Conservation (phyloP, 306 rosid genomes). For the Vigna unguiculata region DNA sequence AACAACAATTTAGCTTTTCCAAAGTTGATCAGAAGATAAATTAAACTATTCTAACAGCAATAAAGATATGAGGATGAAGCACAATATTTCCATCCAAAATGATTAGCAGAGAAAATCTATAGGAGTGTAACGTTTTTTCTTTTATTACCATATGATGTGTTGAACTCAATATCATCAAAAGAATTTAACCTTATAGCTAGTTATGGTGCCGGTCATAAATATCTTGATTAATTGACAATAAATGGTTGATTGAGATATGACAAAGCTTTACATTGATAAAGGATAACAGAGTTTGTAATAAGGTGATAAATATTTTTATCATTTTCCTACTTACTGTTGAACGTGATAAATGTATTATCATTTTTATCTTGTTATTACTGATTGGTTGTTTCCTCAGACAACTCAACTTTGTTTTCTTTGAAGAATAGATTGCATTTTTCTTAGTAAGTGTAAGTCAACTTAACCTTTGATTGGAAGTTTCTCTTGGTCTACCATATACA, state of each 20-base stretch:
- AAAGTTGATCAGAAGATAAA: too few species aligned
- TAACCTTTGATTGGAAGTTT: constrained; percentile 1
- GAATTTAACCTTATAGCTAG: background rate
- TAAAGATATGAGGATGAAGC: background rate
- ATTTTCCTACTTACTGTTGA: background rate
- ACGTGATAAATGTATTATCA: background rate
- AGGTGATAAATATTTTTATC: constrained; percentile 1
- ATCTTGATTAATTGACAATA: background rate
- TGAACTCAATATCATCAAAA: background rate
- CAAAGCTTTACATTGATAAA: background rate
- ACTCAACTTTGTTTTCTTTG: background rate
- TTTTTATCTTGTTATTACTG: background rate
- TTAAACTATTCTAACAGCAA: too few species aligned
- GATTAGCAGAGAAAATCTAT: background rate
- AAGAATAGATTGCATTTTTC: background rate
- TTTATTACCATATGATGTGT: background rate
- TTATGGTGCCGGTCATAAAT: background rate
- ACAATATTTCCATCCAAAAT: background rate
- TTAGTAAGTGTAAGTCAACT: background rate
- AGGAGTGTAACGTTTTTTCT: background rate
- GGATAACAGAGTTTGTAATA: background rate
- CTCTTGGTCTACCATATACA: constrained; percentile 6
- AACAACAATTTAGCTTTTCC: too few species aligned
- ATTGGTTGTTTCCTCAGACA: background rate
- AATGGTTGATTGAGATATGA: background rate